phyloP scores from a whole-genome alignment of 1,284 basidiomycete species.

The Schizophyllum commune region DNA sequence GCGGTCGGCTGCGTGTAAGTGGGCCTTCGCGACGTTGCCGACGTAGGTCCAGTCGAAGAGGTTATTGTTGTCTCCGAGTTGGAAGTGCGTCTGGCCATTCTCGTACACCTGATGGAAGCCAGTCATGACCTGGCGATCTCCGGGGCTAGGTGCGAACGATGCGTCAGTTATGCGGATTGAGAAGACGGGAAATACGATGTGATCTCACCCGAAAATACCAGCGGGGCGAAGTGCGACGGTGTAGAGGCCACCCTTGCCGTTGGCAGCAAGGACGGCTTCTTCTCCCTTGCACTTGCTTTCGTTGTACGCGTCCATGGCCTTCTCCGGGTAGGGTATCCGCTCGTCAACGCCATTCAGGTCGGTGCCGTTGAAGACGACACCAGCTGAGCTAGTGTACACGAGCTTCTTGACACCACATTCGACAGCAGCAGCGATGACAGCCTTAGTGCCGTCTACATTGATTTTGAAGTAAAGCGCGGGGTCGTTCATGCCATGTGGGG shows the following conservation, averaged over 20 bases:
- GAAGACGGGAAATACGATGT: constrained; percentile 6
- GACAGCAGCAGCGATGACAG: constrained; percentile 77
- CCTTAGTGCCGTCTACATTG: constrained; percentile 88
- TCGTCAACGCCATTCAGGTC: constrained; percentile 89
- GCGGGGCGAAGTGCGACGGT: constrained; percentile 91
- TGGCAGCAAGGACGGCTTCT: constrained; percentile 77
- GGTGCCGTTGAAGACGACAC: constrained; percentile 84
- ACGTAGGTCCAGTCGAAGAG: constrained; percentile 98
- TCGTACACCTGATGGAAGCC: constrained; percentile 81
- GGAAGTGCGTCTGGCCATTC: constrained; percentile 82
- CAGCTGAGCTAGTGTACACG: constrained; percentile 93
- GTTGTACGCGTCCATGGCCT: constrained; percentile 88
- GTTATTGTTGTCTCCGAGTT: constrained; percentile 92
- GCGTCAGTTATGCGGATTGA: background rate
- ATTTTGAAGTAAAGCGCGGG: constrained; percentile 84
- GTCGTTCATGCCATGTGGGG: constrained; percentile 67
- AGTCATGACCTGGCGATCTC: constrained; percentile 83
- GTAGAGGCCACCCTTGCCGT: constrained; percentile 73
- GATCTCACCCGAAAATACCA: constrained; percentile 88
- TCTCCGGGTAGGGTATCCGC: constrained; percentile 69
- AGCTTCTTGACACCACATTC: constrained; percentile 75
- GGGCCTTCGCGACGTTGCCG: constrained; percentile 91
- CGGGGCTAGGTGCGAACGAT: constrained; percentile 49
- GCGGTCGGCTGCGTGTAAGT: constrained; percentile 89
- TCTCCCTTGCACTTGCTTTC: constrained; percentile 95